phyloP scores from a whole-genome alignment of 768 basidiomycete genomes.

The Psilocybe sp. region DNA sequence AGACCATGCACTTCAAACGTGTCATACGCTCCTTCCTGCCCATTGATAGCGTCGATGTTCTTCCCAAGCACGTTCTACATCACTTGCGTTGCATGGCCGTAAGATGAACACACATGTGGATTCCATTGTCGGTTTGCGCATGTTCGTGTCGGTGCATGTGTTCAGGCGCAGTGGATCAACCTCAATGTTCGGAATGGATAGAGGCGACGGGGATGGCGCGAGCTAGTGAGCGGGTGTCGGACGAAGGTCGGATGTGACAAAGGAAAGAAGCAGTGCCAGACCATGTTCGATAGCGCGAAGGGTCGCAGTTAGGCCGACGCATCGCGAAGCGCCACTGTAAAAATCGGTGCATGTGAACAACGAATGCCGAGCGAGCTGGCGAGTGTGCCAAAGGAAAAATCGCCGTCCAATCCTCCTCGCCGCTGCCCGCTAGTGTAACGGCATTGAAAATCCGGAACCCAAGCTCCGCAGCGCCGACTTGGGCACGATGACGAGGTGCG shows the following conservation, averaged over 20 bases:
- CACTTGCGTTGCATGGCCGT: slow-evolving; percentile 98
- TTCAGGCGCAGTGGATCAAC: no score
- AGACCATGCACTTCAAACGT: slow-evolving; percentile 96
- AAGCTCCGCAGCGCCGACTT: slow-evolving; percentile 98
- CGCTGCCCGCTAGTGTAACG: slow-evolving; percentile 81
- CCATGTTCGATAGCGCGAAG: no score
- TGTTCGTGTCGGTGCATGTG: no score
- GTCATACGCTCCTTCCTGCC: slow-evolving; percentile 99
- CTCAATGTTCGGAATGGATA: no score
- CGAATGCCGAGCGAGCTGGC: slow-evolving; percentile 75
- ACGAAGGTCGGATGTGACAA: no score
- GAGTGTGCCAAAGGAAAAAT: no score
- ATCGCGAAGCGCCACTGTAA: no score
- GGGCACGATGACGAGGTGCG: slow-evolving; percentile 96
- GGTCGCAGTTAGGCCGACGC: no score
- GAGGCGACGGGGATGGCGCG: no score
- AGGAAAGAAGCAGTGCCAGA: no score
- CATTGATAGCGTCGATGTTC: slow-evolving; percentile 98
- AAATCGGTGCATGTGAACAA: no score
- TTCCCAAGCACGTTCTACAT: slow-evolving; percentile 97
- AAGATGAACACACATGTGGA: slow-evolving; percentile 96
- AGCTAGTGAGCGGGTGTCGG: no score
- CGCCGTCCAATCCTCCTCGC: slow-evolving; percentile 85
- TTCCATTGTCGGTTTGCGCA: slow-evolving; percentile 77
- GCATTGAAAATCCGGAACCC: slow-evolving; percentile 89